Evolutionary conservation across 306 rosid species (phyloP).

Genomic region (Prunus armeniaca): DNA sequence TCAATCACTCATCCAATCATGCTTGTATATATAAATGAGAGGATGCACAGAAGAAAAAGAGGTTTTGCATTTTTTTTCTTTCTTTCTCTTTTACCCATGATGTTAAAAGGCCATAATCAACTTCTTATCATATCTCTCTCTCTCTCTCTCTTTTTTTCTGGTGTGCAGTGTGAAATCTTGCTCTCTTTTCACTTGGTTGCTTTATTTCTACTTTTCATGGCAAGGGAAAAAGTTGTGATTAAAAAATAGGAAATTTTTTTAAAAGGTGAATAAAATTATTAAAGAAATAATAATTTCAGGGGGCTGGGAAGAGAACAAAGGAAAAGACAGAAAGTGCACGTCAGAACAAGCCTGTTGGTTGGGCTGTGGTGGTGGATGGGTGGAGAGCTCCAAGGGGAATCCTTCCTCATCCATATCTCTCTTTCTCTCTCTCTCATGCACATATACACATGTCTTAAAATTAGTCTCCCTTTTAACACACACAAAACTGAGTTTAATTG

Average conservation of each 20-base stretch:
- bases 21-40: neutral
- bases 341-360: conserved; percentile 65
- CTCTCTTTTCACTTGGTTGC: conserved; percentile 23
- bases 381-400: conserved; percentile 46
- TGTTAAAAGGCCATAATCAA: conserved; percentile 48
- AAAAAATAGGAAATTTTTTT: neutral
- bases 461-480: neutral
- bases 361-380: conserved; percentile 59
- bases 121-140: conserved; percentile 26
- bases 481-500: neutral
- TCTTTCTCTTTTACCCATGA: conserved; percentile 20
- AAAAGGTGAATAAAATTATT: neutral
- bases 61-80: conserved; percentile 16
- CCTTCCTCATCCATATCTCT: conserved; percentile 61
- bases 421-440: conserved; percentile 21
- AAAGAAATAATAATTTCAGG: neutral
- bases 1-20: conserved; percentile 21
- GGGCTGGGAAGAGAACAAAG: conserved; percentile 39
- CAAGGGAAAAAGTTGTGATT: conserved; percentile 37
- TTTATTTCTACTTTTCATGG: conserved; percentile 41
- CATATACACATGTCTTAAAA: neutral
- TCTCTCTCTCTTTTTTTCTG: conserved; percentile 5
- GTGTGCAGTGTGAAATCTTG: conserved; percentile 10
- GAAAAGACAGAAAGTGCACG: conserved; percentile 85
- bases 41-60: neutral